Conservation (phyloP, 345 rosid species). For the Salix purpurea region DNA sequence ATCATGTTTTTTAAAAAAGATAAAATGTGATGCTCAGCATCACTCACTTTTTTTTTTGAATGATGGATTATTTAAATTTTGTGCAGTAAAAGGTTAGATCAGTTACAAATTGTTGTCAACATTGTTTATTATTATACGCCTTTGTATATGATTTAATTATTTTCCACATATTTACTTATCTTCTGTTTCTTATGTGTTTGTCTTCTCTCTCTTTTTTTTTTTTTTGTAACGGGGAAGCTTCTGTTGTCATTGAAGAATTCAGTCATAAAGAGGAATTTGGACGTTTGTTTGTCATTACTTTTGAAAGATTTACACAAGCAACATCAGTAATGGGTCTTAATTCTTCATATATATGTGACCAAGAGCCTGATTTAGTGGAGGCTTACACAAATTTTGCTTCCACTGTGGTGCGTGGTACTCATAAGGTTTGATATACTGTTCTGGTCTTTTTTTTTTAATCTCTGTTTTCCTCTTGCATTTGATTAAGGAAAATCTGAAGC, state of each 20-base stretch:
- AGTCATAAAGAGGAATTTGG: conserved; percentile 82
- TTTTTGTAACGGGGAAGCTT: conserved; percentile 42
- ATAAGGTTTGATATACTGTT: conserved; percentile 52
- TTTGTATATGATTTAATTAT: background rate
- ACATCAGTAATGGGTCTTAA: conserved; percentile 76
- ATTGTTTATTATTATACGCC: background rate
- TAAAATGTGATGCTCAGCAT: too few species aligned
- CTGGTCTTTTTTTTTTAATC: background rate
- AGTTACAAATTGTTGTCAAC: background rate
- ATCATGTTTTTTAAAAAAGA: too few species aligned
- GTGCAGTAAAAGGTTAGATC: too few species aligned
- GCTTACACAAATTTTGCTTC: conserved; percentile 88
- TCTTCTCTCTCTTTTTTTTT: too few species aligned
- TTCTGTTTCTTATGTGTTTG: background rate
- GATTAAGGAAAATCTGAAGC: too few species aligned
- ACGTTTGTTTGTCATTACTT: conserved; percentile 63
- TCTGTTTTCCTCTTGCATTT: conserved; percentile 1
- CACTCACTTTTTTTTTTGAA: too few species aligned
- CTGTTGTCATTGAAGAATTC: conserved; percentile 86
- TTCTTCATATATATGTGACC: conserved; percentile 92
- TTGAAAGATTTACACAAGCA: conserved; percentile 81
- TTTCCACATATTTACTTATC: background rate
- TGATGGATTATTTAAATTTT: too few species aligned
- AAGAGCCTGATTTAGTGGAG: conserved; percentile 96
- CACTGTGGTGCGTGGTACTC: conserved; percentile 63